Conservation (phyloP, 208 protist genomes). For the Crithidia sp. region DNA sequence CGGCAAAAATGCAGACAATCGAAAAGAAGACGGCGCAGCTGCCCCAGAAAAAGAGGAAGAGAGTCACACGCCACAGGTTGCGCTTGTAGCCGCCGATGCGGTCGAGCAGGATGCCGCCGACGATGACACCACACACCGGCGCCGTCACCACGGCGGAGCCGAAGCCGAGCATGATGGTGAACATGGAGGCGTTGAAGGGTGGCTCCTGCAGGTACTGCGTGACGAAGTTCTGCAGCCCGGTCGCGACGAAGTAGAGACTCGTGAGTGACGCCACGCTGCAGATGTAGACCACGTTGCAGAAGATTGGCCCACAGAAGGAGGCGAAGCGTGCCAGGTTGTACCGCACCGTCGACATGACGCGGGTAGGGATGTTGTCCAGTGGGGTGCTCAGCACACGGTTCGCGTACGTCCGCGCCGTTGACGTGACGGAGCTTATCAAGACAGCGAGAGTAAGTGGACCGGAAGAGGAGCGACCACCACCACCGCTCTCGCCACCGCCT, state of each 20-base stretch:
- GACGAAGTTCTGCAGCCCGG: constrained; percentile 91
- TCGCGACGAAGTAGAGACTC: constrained; percentile 92
- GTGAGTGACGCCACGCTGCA: constrained; percentile 83
- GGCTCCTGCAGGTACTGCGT: constrained; percentile 86
- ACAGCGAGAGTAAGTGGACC: neutral
- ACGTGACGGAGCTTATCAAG: neutral
- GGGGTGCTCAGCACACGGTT: neutral
- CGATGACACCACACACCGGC: constrained; percentile 85
- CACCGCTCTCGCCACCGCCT: neutral
- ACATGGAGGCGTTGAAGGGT: constrained; percentile 82
- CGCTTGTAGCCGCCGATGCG: constrained; percentile 82
- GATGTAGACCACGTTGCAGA: constrained; percentile 76
- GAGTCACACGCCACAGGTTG: constrained; percentile 64
- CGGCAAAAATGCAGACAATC: constrained; percentile 80
- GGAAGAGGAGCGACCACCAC: neutral
- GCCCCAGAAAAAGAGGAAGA: constrained; percentile 68
- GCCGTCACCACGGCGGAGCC: constrained; percentile 77
- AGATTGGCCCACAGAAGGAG: constrained; percentile 25
- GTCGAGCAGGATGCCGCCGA: constrained; percentile 86
- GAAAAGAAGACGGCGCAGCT: constrained; percentile 59
- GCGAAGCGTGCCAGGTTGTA: neutral
- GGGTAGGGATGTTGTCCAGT: neutral
- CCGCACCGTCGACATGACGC: neutral
- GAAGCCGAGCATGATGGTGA: constrained; percentile 86
- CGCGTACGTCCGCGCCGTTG: neutral